Base-by-base conservation (phyloP, 495 filamentous ascomycete genomes). In the Penicillium odoratum region DNA sequence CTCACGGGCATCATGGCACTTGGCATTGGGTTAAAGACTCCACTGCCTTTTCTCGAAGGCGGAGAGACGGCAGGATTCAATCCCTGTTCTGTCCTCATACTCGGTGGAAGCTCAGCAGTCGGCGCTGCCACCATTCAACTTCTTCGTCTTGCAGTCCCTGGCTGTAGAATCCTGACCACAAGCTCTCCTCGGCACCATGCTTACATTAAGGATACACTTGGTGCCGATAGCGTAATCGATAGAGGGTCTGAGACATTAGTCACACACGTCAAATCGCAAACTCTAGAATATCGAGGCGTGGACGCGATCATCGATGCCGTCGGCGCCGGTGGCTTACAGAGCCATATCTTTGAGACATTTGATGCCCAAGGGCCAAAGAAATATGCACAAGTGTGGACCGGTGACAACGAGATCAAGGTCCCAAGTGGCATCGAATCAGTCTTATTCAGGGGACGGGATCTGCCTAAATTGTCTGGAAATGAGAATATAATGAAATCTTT, bases 271-370 rank as follows among this genome's bases (percentile, higher is more conserved):
- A 72, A 67, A 36, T 62, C 67, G 4, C 67, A 65, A 9, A 62
- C 69, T 0, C 36, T 29, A 8, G 55, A 49, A 43, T 67, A 57
- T 29, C 38, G 51, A 3, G 77, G 77, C 0, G 75, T 78, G 3
- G 76, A 79, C 44, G 71, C 68, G 0, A 74, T 80, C 30, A 26
- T 79, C 11, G 77, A 80, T 31, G 66, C 56, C 3, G 77, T 79
- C 5, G 67, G 58, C 7, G 61, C 57, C 4, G 67, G 61, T 7
- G 38, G 55, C 25, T 40, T 34, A 3, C 51, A 72, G 40, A n/a
- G n/a, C 60, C 51, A 6, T 16, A 57, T 25, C 48, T 72, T 16
- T 65, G n/a, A n/a, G n/a, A n/a, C n/a, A n/a, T n/a, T 57, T 16
- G 57, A 67, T 21, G 49, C 58, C 28, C 53, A 57, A 16, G 73